Evolutionary conservation across 257 asterid species (phyloP).

Genomic region (Nyctanthes arbortristis): DNA sequence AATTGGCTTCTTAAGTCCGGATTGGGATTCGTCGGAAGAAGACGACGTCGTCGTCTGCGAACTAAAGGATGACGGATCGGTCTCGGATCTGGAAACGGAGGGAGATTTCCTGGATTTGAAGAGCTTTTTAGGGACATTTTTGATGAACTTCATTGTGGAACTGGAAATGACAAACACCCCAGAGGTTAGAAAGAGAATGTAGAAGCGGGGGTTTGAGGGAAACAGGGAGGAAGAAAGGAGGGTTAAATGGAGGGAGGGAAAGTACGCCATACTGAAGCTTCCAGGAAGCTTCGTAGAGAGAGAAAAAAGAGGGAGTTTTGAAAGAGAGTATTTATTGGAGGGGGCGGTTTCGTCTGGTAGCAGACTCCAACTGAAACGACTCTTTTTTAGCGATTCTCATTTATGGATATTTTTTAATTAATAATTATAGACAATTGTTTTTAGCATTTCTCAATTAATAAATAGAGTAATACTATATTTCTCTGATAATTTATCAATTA

Average conservation of each 20-base stretch:
- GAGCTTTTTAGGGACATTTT: conserved; percentile 44
- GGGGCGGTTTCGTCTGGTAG: neutral
- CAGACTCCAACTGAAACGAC: no score
- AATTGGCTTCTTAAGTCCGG: conserved; percentile 26
- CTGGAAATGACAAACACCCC: conserved; percentile 19
- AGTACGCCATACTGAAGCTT: conserved; percentile 40
- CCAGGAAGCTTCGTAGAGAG: conserved; percentile 55
- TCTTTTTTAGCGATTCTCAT: no score
- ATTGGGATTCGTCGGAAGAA: conserved; percentile 28
- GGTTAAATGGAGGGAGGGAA: conserved; percentile 35
- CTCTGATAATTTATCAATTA: no score
- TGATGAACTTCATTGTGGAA: conserved; percentile 47
- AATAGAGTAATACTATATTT: no score
- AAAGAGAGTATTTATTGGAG: conserved; percentile 23
- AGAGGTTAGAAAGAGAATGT: neutral
- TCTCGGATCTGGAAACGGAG: conserved; percentile 47
- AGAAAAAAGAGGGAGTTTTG: conserved; percentile 35
- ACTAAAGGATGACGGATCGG: conserved; percentile 44
- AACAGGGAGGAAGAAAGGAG: neutral
- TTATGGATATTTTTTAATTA: no score
- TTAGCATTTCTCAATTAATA: no score
- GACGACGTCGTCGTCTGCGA: conserved; percentile 46
- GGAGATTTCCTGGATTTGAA: conserved; percentile 40
- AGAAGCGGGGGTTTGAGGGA: neutral
- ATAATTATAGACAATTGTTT: neutral